Percentiles rank a stretch among this genome's conserved stretches.
Evolutionary conservation across 2,329 filamentous ascomycete species (phyloP).

Genomic region (Chaetomiaceae sp.): DNA sequence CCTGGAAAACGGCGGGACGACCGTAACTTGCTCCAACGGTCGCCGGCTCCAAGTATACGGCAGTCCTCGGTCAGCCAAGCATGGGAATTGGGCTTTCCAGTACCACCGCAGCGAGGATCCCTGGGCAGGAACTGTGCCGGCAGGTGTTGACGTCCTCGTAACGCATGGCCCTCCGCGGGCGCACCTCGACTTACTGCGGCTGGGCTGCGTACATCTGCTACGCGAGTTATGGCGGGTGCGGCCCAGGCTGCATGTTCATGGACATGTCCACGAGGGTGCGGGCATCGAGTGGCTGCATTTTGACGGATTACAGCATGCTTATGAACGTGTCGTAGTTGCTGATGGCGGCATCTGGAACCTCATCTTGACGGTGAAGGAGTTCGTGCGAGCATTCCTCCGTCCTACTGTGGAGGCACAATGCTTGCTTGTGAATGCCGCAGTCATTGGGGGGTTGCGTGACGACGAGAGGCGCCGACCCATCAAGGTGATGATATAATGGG

Average conservation of each 20-base stretch:
- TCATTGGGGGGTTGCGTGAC: conserved; percentile 15
- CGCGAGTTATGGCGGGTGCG: conserved; percentile 28
- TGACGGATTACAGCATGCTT: conserved; percentile 10
- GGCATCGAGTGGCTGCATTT: conserved; percentile 19
- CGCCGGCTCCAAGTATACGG: conserved; percentile 31
- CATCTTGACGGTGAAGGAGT: conserved; percentile 1
- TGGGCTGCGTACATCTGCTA: conserved; percentile 27
- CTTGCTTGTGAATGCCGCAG: conserved; percentile 16
- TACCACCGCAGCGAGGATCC: conserved; percentile 25
- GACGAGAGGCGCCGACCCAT: conserved; percentile 6
- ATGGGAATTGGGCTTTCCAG: conserved; percentile 39
- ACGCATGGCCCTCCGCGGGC: conserved; percentile 30
- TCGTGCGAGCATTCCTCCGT: background rate
- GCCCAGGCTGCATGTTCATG: conserved; percentile 32
- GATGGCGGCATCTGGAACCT: conserved; percentile 13
- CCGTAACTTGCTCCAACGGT: conserved; percentile 26
- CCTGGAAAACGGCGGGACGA: conserved; percentile 13
- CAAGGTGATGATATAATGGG: conserved; percentile 10
- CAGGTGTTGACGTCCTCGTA: conserved; percentile 22
- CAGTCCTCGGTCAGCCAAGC: conserved; percentile 29
- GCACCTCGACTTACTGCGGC: conserved; percentile 29
- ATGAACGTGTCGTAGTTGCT: conserved; percentile 2
- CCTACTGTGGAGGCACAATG: conserved; percentile 9
- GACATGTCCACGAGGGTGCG: conserved; percentile 30
- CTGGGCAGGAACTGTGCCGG: conserved; percentile 9